Conservation (phyloP, 2,329 filamentous ascomycete species). For the Didymella pinodella region DNA sequence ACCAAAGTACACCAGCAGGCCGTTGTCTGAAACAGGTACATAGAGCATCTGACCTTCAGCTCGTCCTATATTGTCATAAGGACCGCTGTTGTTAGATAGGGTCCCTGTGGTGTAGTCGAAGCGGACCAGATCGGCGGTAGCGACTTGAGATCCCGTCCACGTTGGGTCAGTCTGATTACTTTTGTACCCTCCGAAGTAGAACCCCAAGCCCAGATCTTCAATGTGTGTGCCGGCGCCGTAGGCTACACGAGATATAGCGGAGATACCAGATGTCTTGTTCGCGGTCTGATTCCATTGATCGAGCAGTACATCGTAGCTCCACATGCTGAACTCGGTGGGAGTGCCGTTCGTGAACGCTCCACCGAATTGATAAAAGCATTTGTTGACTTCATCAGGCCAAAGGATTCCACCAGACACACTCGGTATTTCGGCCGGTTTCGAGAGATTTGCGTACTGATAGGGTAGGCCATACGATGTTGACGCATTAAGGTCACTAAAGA, state of each 20-base stretch:
- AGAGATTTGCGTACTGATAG: constrained; percentile 63
- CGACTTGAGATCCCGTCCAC: constrained; percentile 60
- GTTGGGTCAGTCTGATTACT: constrained; percentile 62
- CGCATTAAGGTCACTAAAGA: constrained; percentile 65
- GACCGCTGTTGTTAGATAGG: constrained; percentile 64
- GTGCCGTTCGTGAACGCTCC: constrained; percentile 59
- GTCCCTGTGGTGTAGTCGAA: constrained; percentile 64
- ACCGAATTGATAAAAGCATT: constrained; percentile 69
- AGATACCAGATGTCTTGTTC: constrained; percentile 44
- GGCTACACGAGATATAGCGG: constrained; percentile 57
- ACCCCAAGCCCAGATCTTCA: constrained; percentile 63
- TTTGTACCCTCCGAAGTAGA: constrained; percentile 70
- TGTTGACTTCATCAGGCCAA: constrained; percentile 70
- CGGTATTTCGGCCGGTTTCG: constrained; percentile 67
- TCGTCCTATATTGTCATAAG: constrained; percentile 61
- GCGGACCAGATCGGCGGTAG: constrained; percentile 62
- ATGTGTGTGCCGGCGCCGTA: constrained; percentile 66
- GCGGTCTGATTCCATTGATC: constrained; percentile 63
- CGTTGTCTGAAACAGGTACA: constrained; percentile 66
- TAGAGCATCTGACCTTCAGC: constrained; percentile 69
- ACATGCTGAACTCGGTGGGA: constrained; percentile 60
- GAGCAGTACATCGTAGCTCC: constrained; percentile 65
- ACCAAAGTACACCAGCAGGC: constrained; percentile 69
- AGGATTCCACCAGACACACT: constrained; percentile 59
- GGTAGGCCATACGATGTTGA: constrained; percentile 56